phyloP scores from a whole-genome alignment of 768 basidiomycete genomes.

The Hericium erinaceus region DNA sequence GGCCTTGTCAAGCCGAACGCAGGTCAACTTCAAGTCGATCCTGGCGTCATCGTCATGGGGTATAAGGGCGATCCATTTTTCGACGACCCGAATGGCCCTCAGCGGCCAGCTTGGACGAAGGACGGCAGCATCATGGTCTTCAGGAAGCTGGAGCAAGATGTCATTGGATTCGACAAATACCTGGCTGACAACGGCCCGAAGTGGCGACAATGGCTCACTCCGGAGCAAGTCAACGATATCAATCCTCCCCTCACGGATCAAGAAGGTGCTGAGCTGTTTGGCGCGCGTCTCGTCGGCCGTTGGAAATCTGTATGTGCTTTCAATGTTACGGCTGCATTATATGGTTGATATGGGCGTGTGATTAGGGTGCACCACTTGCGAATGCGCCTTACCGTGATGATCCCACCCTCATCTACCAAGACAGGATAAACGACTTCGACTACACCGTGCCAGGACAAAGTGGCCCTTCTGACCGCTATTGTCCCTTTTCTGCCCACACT shows the following conservation, averaged over 20 bases:
- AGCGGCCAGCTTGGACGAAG: neutral
- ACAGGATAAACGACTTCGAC: slow-evolving; percentile 35
- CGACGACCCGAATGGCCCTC: neutral
- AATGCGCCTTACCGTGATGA: slow-evolving; percentile 35
- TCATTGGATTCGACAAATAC: slow-evolving; percentile 17
- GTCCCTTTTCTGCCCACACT: slow-evolving; percentile 40
- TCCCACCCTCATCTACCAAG: slow-evolving; percentile 25
- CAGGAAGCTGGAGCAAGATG: neutral
- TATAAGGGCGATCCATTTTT: neutral
- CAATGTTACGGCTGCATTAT: too few relatives aligned
- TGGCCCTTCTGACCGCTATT: slow-evolving; percentile 12
- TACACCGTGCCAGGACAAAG: slow-evolving; percentile 19
- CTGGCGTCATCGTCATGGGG: neutral
- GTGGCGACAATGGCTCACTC: neutral
- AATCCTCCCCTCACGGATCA: slow-evolving; percentile 7
- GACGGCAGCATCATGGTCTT: neutral
- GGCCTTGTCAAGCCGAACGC: neutral
- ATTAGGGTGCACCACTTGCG: slow-evolving; percentile 38
- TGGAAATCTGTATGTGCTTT: neutral
- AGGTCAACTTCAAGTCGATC: neutral
- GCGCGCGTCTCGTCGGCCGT: neutral
- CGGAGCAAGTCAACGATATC: neutral
- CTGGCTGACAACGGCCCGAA: slow-evolving; percentile 2
- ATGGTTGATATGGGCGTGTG: too few relatives aligned
- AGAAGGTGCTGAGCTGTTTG: slow-evolving; percentile 17